Conservation (phyloP, 78 protist species). For the Diacronema lutheri region DNA sequence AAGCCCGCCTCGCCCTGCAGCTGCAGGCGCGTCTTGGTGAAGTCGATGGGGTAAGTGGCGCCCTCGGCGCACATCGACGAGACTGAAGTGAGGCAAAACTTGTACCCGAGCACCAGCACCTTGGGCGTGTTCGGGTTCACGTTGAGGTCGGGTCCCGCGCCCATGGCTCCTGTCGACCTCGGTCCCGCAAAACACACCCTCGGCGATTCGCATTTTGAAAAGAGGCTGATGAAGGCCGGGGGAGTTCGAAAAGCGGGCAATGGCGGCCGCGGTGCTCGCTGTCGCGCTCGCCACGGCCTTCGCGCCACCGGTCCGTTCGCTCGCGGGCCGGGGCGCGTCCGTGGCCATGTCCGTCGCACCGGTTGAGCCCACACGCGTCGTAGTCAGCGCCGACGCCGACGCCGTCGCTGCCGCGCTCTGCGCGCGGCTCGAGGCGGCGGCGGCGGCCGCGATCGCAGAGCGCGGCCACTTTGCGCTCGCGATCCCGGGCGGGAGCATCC, state of each 20-base stretch:
- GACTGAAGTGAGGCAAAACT: background rate
- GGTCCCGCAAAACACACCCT: too few species aligned
- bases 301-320: too few species aligned
- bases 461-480: background rate
- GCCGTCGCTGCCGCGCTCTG: background rate
- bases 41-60: conserved; percentile 13
- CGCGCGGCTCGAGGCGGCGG: background rate
- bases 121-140: too few species aligned
- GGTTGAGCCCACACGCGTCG: background rate
- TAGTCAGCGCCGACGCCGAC: background rate
- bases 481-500: background rate
- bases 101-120: background rate
- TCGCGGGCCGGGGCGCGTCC: too few species aligned
- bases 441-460: background rate
- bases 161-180: too few species aligned
- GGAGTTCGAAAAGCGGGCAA: too few species aligned
- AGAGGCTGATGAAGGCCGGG: too few species aligned
- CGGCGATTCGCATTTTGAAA: too few species aligned
- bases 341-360: too few species aligned
- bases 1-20: conserved; percentile 23
- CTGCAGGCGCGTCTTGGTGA: conserved; percentile 19
- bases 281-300: too few species aligned
- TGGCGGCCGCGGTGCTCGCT: too few species aligned
- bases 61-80: conserved; percentile 18
- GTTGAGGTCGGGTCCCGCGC: too few species aligned